Evolutionary conservation across 2,329 filamentous ascomycete species (phyloP).

Genomic region (Talaromyces sp.): DNA sequence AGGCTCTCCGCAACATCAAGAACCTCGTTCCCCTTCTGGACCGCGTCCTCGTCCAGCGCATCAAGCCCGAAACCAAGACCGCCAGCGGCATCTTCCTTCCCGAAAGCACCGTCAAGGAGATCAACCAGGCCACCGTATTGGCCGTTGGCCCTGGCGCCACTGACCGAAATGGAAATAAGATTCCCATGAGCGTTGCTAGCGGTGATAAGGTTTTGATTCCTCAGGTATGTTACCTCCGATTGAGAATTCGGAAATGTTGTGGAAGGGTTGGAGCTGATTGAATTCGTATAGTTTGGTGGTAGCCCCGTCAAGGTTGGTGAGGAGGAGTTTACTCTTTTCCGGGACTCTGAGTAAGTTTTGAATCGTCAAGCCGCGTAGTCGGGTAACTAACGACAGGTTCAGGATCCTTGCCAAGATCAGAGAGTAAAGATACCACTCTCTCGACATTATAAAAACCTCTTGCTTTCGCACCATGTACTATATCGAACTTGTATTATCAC

Average conservation of each 20-base stretch:
- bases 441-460: conserved; percentile 9
- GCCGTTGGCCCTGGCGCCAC: conserved; percentile 87
- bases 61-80: conserved; percentile 96
- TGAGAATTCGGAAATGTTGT: not conserved
- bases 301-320: conserved; percentile 96
- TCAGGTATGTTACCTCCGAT: conserved; percentile 59
- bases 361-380: not conserved
- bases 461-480: conserved; percentile 19
- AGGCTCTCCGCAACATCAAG: conserved; percentile 88
- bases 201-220: conserved; percentile 96
- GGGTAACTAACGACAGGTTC: conserved; percentile 20
- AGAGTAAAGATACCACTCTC: conserved; percentile 61
- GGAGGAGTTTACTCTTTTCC: conserved; percentile 92
- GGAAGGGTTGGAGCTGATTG: not conserved
- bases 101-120: conserved; percentile 93
- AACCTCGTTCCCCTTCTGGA: conserved; percentile 92
- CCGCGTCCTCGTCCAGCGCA: conserved; percentile 94
- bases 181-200: conserved; percentile 74
- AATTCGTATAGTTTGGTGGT: conserved; percentile 72
- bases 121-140: conserved; percentile 95
- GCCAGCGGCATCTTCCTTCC: conserved; percentile 96
- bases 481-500: conserved; percentile 20
- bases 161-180: conserved; percentile 83
- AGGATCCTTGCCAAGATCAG: conserved; percentile 99
- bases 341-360: conserved; percentile 87